Conservation (phyloP, 1,284 basidiomycete genomes). For the Boletus subluridellus region DNA sequence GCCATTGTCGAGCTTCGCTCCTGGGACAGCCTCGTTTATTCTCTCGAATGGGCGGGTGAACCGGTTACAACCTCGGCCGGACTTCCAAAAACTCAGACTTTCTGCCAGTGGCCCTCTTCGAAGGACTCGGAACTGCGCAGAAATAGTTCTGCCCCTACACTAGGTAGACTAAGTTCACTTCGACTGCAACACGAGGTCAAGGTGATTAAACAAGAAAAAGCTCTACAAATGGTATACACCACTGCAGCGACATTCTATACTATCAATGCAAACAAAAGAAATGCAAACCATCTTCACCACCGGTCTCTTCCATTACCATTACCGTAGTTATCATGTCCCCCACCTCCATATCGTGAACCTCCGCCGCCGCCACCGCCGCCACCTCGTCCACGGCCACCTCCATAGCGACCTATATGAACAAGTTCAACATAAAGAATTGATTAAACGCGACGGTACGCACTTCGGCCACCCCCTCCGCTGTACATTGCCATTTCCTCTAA, state of each 20-base stretch:
- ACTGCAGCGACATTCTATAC: slow-evolving; percentile 23
- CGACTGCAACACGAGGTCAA: background rate
- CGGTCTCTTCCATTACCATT: slow-evolving; percentile 26
- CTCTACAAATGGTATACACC: slow-evolving; percentile 30
- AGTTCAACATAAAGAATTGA: slow-evolving; percentile 2
- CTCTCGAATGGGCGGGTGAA: slow-evolving; percentile 59
- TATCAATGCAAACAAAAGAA: slow-evolving; percentile 13
- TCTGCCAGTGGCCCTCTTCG: too few relatives aligned
- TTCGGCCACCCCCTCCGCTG: slow-evolving; percentile 73
- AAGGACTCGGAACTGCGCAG: too few relatives aligned
- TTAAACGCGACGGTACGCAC: slow-evolving; percentile 39
- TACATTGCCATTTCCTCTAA: slow-evolving; percentile 92
- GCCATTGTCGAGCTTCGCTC: slow-evolving; percentile 52
- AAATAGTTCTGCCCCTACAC: too few relatives aligned
- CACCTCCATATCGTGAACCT: slow-evolving; percentile 23
- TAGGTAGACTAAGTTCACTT: too few relatives aligned
- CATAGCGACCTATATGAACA: slow-evolving; percentile 51
- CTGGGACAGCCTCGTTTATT: slow-evolving; percentile 60
- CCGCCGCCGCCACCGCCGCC: slow-evolving; percentile 35
- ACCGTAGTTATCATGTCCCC: slow-evolving; percentile 20
- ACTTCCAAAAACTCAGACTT: too few relatives aligned
- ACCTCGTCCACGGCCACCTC: slow-evolving; percentile 50
- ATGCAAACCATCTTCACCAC: slow-evolving; percentile 16
- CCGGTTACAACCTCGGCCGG: background rate
- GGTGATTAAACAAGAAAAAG: slow-evolving; percentile 13